Base-by-base conservation (phyloP, 2,329 filamentous ascomycete species). In the Microsporum audouinii region DNA sequence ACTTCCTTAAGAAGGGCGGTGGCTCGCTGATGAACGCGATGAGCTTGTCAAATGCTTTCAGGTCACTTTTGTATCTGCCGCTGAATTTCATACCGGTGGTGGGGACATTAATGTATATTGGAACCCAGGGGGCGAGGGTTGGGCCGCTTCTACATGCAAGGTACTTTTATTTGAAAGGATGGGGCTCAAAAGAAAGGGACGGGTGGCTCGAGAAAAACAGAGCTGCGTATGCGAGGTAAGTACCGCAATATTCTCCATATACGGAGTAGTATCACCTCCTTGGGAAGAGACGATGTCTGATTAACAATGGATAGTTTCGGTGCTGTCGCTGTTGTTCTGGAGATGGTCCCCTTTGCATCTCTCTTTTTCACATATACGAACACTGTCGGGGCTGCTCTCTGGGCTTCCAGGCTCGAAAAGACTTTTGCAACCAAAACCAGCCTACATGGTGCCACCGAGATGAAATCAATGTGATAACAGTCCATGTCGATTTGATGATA, bases 31-130 rank as follows among this genome's bases (percentile, higher is more conserved):
- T 47, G 62, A 74, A 73, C 31, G 77, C 79, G 63, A 80, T 80
- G 61, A 77, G 77, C 0, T 77, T 80, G 1, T 74, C 75, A 68
- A 84, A 86, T 5, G 74, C 96, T 51, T 76, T 96, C 43, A 80
- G 89, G 47, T 92, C 92, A 68, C 71, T 95, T 65, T 83, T 96
- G 76, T 94, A 95, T 71, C 79, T 96, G 47, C 91, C 92, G 8
- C 80, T 97, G 63, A 97, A 96, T 77, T 91, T 96, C 71, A 91
- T 97, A 59, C 92, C 92, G 0, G 81, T 96, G 0, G 83, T 96
- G 17, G 92, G 92, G 4, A 96, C 91, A 0, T 77, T 85, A 5
- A 77, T 91, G 3, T 97, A 95, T 73, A 81, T 96, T 38, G 72
- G 88, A 33, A 71, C 95, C 14, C 90, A 96, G 73, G 88, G 87